Evolutionary conservation across 306 rosid genomes (phyloP), one percentile per base, ranked within the genome.

Genomic region (Crotalaria pallida): DNA sequence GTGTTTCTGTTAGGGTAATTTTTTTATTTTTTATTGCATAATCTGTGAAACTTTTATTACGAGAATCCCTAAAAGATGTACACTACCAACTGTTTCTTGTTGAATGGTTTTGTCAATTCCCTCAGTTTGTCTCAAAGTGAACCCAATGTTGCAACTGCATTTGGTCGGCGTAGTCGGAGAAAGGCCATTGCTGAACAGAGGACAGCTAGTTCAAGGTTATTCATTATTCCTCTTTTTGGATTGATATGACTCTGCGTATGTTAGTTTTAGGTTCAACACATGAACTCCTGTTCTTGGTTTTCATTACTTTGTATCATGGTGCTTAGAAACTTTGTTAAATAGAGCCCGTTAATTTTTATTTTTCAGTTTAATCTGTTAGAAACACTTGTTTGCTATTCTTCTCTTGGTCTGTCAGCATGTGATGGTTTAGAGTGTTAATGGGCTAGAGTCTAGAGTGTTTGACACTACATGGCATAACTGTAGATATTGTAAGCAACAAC

Each of bases 181-280:
- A 95, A 86, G 89, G 88, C 65, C 84, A 89, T 95, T 87, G 95
- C 90, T 65, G 97, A 95, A 74, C 99, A 91, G 84, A 87, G 99
- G 84, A 95, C 99, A 43, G 99, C 97, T 83, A 91, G 99, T 83
- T 95, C 99, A 81, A 95, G 99, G 99, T 94, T 79, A 65, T 82
- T 77, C 63, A 77, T 80, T 22, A 62, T 72, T 81, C 66, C 72
- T 70, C 75, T 73, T 79, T 72, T 61, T 59, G 57, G 50, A 63
- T 58, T 52, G 67, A 66, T 58, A 57, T 74, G 76, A 69, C 58
- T 72, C 56, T 77, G 34, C 45, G 17, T 16, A 45, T 65, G 38
- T 55, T 40, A 67, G 68, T 65, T 61, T 72, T 49, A 62, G 73
- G 66, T 69, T 73, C 19, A n/a, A 40, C 16, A 45, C 27, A 40